Evolutionary conservation across 2,329 filamentous ascomycete genomes (phyloP).

Genomic region (Elsinoe batatas): DNA sequence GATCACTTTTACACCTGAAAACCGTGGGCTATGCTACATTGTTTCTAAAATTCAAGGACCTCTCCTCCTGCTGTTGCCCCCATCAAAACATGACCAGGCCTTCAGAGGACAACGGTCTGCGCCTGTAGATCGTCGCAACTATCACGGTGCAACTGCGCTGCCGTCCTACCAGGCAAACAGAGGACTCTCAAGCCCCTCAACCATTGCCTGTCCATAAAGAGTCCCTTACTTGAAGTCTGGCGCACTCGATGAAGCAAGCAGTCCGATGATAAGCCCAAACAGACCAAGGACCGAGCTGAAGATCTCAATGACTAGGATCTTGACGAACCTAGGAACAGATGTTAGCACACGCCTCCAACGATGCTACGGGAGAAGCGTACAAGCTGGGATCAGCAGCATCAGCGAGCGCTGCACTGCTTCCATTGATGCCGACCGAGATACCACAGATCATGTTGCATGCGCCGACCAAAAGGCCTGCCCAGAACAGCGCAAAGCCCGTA

Average conservation of each 20-base stretch:
- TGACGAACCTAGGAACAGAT: slow-evolving; percentile 65
- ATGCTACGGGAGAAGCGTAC: slow-evolving; percentile 45
- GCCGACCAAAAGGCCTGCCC: slow-evolving; percentile 88
- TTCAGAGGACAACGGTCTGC: too few relatives aligned
- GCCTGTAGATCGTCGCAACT: too few relatives aligned
- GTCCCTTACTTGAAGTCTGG: slow-evolving; percentile 50
- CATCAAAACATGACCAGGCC: too few relatives aligned
- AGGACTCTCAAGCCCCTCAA: not conserved
- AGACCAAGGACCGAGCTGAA: slow-evolving; percentile 96
- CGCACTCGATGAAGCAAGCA: slow-evolving; percentile 79
- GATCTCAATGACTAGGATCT: slow-evolving; percentile 97
- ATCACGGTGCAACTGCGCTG: too few relatives aligned
- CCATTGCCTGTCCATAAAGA: not conserved
- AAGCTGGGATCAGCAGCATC: slow-evolving; percentile 87
- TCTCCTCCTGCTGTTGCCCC: not conserved
- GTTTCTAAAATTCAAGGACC: not conserved
- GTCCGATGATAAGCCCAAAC: slow-evolving; percentile 89
- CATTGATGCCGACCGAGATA: slow-evolving; percentile 95
- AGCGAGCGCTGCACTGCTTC: slow-evolving; percentile 87
- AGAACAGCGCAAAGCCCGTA: slow-evolving; percentile 91
- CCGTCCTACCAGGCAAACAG: too few relatives aligned
- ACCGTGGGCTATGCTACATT: slow-evolving; percentile 13
- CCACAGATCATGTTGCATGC: slow-evolving; percentile 94
- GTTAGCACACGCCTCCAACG: not conserved
- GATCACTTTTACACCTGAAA: slow-evolving; percentile 10